Conservation (phyloP, 306 rosid species). For the Glycine tomentella region DNA sequence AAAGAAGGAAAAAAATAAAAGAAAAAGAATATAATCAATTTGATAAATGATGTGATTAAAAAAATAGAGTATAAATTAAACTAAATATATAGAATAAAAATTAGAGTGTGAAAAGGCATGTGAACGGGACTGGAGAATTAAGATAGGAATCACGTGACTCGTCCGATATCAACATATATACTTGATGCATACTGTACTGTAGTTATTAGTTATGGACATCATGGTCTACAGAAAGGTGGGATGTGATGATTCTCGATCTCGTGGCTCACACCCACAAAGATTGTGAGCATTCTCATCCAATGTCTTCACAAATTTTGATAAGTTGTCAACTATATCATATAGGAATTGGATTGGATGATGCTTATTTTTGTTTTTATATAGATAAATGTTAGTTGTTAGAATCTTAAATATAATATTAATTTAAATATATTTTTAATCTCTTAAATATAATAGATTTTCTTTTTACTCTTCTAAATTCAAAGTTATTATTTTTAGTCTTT, state of each 20-base stretch:
- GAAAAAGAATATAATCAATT: not conserved
- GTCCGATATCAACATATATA: not conserved
- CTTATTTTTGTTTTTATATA: too few species aligned
- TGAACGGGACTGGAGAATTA: not conserved
- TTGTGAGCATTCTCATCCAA: slow-evolving; percentile 18
- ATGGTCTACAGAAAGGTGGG: not conserved
- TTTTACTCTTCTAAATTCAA: too few species aligned
- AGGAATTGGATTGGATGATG: not conserved
- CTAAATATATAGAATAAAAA: not conserved
- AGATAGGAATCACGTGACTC: not conserved
- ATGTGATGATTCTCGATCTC: slow-evolving; percentile 20
- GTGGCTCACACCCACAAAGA: slow-evolving; percentile 24
- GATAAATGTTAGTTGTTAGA: too few species aligned
- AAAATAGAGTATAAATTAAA: too few species aligned
- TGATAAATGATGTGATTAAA: not conserved
- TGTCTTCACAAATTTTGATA: slow-evolving; percentile 21
- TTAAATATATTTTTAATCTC: too few species aligned
- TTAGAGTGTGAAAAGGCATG: not conserved
- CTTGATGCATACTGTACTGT: not conserved
- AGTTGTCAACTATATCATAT: not conserved
- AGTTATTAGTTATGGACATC: slow-evolving; percentile 16
- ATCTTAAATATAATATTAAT: too few species aligned
- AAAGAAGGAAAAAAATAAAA: not conserved
- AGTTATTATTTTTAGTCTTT: too few species aligned
- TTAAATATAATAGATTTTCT: too few species aligned